Conservation (phyloP, 495 filamentous ascomycete genomes). For the Neurospora sublineolata region DNA sequence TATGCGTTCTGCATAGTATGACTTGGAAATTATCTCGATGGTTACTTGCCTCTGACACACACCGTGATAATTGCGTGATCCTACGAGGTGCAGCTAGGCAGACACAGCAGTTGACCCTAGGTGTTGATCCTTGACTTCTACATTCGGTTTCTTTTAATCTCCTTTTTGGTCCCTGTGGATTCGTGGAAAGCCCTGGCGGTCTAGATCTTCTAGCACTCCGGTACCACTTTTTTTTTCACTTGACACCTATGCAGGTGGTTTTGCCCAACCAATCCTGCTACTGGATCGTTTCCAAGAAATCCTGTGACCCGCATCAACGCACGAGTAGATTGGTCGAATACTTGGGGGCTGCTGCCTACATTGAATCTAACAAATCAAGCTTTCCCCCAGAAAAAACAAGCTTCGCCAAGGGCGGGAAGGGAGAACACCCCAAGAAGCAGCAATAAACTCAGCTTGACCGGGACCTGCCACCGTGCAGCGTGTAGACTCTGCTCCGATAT, state of each 20-base stretch:
- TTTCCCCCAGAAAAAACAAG: background rate
- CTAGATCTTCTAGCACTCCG: background rate
- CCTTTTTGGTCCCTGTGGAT: background rate
- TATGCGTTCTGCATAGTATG: background rate
- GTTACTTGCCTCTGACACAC: background rate
- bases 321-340: background rate
- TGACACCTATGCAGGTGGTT: too few species aligned
- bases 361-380: background rate
- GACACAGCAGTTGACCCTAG: background rate
- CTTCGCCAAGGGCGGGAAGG: background rate
- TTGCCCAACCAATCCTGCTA: background rate
- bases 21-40: background rate
- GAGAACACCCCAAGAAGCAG: background rate
- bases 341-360: background rate
- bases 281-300: background rate
- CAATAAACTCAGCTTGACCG: too few species aligned
- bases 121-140: background rate
- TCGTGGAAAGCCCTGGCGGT: background rate
- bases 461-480: too few species aligned
- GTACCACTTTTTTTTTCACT: background rate
- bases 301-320: background rate
- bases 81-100: background rate
- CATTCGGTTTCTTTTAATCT: background rate
- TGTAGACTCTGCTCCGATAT: background rate
- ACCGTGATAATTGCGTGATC: background rate